A percentile compares a stretch with the other conserved stretches of the same genome.
These are phyloP conservation scores for Notholithocarpus densiflorus DNA, from an alignment of 306 rosid species.

Conservation along the genomic window DNA sequence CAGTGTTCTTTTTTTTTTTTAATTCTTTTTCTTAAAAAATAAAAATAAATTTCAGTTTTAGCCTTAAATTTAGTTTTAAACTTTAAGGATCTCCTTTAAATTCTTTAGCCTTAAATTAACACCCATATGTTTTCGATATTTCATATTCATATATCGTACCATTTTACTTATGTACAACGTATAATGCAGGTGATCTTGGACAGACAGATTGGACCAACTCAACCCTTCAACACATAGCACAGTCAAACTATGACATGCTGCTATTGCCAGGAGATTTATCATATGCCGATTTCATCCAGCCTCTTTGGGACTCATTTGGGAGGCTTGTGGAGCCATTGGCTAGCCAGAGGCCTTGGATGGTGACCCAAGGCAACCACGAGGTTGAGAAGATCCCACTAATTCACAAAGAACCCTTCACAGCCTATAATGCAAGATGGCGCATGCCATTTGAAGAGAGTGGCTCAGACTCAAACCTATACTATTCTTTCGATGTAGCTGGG, in stretches of 20 bases:
- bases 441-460: conserved; percentile 75
- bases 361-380: conserved; percentile 83
- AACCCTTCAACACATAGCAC: conserved; percentile 54
- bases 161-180: too few relatives aligned
- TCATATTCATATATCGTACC: too few relatives aligned
- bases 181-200: conserved; percentile 71
- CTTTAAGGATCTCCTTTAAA: too few relatives aligned
- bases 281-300: conserved; percentile 48
- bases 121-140: too few relatives aligned
- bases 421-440: conserved; percentile 79
- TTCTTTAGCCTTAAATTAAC: too few relatives aligned
- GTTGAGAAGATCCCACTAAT: conserved; percentile 43
- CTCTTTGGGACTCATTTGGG: conserved; percentile 72
- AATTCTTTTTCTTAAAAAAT: too few relatives aligned
- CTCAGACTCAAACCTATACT: conserved; percentile 75
- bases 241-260: conserved; percentile 61
- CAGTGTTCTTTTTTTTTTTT: too few relatives aligned
- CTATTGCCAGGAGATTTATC: conserved; percentile 82
- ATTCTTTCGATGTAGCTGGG: conserved; percentile 70
- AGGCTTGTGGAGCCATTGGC: conserved; percentile 74
- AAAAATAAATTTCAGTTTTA: too few relatives aligned
- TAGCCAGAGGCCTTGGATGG: conserved; percentile 94
- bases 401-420: conserved; percentile 48
- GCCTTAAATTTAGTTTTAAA: too few relatives aligned
- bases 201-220: conserved; percentile 77